Conservation (phyloP, 1,139 yeast genomes). For the Taiozyma sp. region DNA sequence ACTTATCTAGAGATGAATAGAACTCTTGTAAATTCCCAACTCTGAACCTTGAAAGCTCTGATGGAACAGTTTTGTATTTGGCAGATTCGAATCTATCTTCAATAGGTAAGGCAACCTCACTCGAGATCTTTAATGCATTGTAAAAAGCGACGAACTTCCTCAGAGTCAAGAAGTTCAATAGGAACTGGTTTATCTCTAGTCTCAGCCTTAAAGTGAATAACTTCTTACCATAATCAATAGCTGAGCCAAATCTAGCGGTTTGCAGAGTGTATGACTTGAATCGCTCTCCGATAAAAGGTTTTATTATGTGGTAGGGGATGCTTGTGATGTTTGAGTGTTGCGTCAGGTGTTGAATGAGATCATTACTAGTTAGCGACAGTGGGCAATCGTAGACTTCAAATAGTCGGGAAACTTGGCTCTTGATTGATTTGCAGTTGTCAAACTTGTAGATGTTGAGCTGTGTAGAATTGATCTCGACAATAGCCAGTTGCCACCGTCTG, state of each 20-base stretch:
- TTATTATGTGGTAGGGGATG: slow-evolving; percentile 1
- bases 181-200: slow-evolving; percentile 37
- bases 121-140: slow-evolving; percentile 33
- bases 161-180: slow-evolving; percentile 42
- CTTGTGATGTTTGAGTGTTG: neutral
- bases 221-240: slow-evolving; percentile 8
- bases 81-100: slow-evolving; percentile 29
- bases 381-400: neutral
- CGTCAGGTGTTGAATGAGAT: too few species aligned
- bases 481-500: slow-evolving; percentile 48
- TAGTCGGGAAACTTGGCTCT: neutral
- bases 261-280: slow-evolving; percentile 10
- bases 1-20: neutral
- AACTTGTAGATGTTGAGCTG: slow-evolving; percentile 43
- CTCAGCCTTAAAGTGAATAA: slow-evolving; percentile 32
- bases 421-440: slow-evolving; percentile 6
- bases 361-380: neutral
- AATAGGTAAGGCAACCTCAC: slow-evolving; percentile 30
- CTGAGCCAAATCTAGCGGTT: slow-evolving; percentile 8
- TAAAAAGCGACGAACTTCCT: slow-evolving; percentile 39
- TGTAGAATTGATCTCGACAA: slow-evolving; percentile 54
- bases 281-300: slow-evolving; percentile 3
- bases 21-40: slow-evolving; percentile 5
- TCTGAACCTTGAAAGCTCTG: slow-evolving; percentile 7
- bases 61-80: slow-evolving; percentile 33